Evolutionary conservation across 805 yeast species (phyloP), one percentile per base, ranked within the genome.

Genomic region (Candida ascalaphidarum): DNA sequence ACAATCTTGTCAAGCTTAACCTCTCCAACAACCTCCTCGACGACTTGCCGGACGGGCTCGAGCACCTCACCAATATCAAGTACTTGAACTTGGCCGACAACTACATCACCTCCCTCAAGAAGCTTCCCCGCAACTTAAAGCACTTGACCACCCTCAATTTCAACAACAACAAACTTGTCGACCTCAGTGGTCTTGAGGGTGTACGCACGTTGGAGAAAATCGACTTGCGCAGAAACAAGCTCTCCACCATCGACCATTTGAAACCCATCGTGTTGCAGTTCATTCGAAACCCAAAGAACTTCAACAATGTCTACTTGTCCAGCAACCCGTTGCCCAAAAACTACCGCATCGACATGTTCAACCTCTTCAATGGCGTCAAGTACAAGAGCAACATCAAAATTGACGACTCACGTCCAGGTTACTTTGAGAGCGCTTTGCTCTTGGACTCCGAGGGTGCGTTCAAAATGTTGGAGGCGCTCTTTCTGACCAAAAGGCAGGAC

Each of bases 321-420:
- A 66, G 65, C 18, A 73, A 73, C 39, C 42, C 43, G 21, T 46
- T 63, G 30, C 65, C 61, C 28, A 73, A 52, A 57, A 66, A 39
- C 12, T 72, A 68, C 37, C 46, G 81, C 33, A 60, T 64, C 11
- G 78, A 74, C 25, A 43, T 74, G 10, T 74, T 74, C 50, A 73
- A 74, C 45, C 46, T 74, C 28, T 57, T 70, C 38, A 72, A 72
- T 41, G 78, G 77, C 7, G 65, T 69, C 22, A 62, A 58, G 32
- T 65, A 64, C 33, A 55, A 57, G 14, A 71, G 71, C 36, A 43
- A 43, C 6, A 43, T 74, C 33, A 68, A 68, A 38, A 67, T 74
- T 21, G 80, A 74, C 44, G 79, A 76, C 24, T 71, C 78, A 3
- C 48, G 68, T 29, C 80, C 81, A 1, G 79, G 80, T 1, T 70